Evolutionary conservation across 2,329 filamentous ascomycete species (phyloP).

Genomic region (Fusarium redolens): DNA sequence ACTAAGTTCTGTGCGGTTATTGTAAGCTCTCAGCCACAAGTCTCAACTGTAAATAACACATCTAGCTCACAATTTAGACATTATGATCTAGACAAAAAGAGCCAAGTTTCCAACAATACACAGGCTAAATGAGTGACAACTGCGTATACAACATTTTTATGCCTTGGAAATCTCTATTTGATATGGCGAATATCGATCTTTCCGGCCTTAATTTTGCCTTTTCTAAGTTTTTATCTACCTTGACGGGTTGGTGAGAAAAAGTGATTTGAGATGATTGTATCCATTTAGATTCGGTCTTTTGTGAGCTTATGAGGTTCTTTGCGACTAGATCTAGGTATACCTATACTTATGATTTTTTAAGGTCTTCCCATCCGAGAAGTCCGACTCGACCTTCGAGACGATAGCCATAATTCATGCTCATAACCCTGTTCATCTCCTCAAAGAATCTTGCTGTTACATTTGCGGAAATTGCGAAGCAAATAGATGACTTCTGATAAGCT

Average conservation of each 20-base stretch:
- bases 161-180: too few relatives aligned
- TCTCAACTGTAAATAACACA: too few relatives aligned
- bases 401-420: neutral
- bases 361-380: neutral
- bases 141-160: too few relatives aligned
- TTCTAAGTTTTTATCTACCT: neutral
- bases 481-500: neutral
- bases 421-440: too few relatives aligned
- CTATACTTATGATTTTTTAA: neutral
- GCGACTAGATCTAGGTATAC: neutral
- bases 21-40: neutral
- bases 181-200: too few relatives aligned
- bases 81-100: neutral
- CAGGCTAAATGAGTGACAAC: neutral
- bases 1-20: neutral
- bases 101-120: neutral
- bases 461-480: neutral
- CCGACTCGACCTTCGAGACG: neutral
- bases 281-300: neutral
- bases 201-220: neutral
- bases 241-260: rapidly evolving
- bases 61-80: neutral
- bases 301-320: rapidly evolving
- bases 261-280: neutral
- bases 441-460: neutral